Conservation (phyloP, 2,329 filamentous ascomycete genomes). For the Neofusicoccum sp. region DNA sequence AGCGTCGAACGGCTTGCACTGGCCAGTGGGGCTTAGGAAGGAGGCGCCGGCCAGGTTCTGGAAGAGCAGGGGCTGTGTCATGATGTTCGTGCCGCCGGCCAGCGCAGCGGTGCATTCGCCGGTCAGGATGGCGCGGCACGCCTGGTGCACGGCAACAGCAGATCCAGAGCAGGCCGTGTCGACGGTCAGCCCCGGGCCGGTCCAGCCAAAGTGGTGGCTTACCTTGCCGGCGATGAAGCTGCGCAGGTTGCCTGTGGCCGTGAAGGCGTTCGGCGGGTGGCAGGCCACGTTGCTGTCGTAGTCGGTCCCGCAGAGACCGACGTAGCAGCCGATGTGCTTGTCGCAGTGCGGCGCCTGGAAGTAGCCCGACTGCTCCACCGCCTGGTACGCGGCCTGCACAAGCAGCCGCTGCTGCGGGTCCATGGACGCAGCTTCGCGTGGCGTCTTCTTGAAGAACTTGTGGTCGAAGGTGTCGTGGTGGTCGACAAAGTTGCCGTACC, state of each 20-base stretch:
- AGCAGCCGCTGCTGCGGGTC: constrained; percentile 24
- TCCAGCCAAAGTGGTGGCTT: constrained; percentile 33
- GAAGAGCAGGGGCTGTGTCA: constrained; percentile 33
- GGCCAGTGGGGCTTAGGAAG: constrained; percentile 47
- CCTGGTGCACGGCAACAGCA: constrained; percentile 29
- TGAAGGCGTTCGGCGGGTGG: constrained; percentile 34
- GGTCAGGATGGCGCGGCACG: constrained; percentile 30
- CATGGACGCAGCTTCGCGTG: constrained; percentile 8
- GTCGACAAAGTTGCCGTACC: constrained; percentile 19
- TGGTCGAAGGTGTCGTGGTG: constrained; percentile 17
- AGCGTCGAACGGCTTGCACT: constrained; percentile 46
- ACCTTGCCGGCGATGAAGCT: constrained; percentile 26
- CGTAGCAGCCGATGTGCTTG: constrained; percentile 35
- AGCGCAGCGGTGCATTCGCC: constrained; percentile 36
- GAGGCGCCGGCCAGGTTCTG: constrained; percentile 44
- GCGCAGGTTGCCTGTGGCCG: constrained; percentile 25
- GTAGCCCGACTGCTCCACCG: constrained; percentile 28
- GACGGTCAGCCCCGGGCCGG: constrained; percentile 32
- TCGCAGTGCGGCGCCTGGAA: constrained; percentile 28
- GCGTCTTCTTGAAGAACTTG: constrained; percentile 9
- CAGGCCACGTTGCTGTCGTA: constrained; percentile 39
- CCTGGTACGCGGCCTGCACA: constrained; percentile 8
- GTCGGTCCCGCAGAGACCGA: constrained; percentile 36
- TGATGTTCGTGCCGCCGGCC: constrained; percentile 38
- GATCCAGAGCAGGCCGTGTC: constrained; percentile 41